phyloP scores from a whole-genome alignment of 31 red algal species.

The Endocladia muricata region DNA sequence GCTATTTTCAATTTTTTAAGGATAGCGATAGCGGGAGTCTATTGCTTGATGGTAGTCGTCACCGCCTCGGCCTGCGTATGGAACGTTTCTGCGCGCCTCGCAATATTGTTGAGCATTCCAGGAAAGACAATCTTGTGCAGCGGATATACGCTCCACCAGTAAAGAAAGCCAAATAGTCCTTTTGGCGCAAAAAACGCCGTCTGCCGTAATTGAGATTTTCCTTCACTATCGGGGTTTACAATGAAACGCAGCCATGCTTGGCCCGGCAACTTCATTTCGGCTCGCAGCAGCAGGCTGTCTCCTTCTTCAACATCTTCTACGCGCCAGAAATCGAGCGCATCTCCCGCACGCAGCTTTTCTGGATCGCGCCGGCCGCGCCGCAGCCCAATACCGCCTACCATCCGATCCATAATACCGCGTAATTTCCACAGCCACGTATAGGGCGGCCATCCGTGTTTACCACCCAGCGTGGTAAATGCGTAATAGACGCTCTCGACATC shows the following conservation, averaged over 20 bases:
- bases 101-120: too few species aligned
- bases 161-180: too few species aligned
- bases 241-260: constrained; percentile 17
- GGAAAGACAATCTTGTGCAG: too few species aligned
- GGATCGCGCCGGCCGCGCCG: constrained; percentile 1
- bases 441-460: constrained; percentile 1
- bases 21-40: too few species aligned
- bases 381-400: constrained; percentile 14
- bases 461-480: background rate
- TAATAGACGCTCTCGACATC: too few species aligned
- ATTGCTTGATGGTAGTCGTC: too few species aligned
- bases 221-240: background rate
- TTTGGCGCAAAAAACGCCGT: too few species aligned
- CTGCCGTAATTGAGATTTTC: background rate
- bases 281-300: constrained; percentile 3
- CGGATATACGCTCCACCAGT: too few species aligned
- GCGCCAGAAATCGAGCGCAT: constrained; percentile 21
- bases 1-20: too few species aligned
- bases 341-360: background rate
- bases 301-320: background rate
- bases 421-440: background rate
- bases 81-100: too few species aligned
- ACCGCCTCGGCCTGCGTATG: too few species aligned
- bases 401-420: background rate
- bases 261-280: constrained; percentile 25